A percentile compares a stretch with the other conserved stretches of the same genome.
Conservation (phyloP, 2,329 filamentous ascomycete genomes). For the Huntiella decipiens region DNA sequence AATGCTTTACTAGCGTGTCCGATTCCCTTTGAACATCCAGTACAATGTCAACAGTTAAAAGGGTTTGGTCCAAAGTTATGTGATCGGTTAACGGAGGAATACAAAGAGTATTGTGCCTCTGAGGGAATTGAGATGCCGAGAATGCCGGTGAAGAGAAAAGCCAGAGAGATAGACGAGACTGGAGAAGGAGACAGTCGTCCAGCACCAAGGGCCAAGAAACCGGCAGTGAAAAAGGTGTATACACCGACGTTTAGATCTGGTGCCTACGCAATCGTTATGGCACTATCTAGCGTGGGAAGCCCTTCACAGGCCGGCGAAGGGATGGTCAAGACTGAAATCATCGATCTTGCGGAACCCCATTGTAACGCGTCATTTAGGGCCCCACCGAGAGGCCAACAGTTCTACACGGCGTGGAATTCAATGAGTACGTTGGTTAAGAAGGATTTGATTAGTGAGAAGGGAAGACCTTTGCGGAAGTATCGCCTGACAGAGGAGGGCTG, state of each 20-base stretch:
- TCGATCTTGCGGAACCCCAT: conserved; percentile 49
- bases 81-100: conserved; percentile 43
- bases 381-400: conserved; percentile 46
- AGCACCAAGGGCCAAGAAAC: conserved; percentile 31
- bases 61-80: conserved; percentile 57
- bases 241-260: conserved; percentile 56
- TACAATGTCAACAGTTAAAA: conserved; percentile 51
- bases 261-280: conserved; percentile 52
- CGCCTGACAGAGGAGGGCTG: conserved; percentile 58
- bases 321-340: conserved; percentile 48
- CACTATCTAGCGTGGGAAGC: conserved; percentile 40
- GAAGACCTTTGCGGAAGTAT: conserved; percentile 49
- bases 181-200: not conserved
- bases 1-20: conserved; percentile 60
- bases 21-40: conserved; percentile 49
- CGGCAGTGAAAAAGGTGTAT: conserved; percentile 43
- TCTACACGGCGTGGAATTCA: conserved; percentile 66
- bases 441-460: conserved; percentile 53
- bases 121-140: conserved; percentile 51
- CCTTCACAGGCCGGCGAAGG: conserved; percentile 27
- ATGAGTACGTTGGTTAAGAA: conserved; percentile 60
- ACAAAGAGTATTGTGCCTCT: conserved; percentile 41
- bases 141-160: conserved; percentile 13
- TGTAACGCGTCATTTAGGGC: conserved; percentile 57
- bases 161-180: conserved; percentile 12